phyloP scores from a whole-genome alignment of 2,329 filamentous ascomycete genomes.

The Lithohypha guttulata region DNA sequence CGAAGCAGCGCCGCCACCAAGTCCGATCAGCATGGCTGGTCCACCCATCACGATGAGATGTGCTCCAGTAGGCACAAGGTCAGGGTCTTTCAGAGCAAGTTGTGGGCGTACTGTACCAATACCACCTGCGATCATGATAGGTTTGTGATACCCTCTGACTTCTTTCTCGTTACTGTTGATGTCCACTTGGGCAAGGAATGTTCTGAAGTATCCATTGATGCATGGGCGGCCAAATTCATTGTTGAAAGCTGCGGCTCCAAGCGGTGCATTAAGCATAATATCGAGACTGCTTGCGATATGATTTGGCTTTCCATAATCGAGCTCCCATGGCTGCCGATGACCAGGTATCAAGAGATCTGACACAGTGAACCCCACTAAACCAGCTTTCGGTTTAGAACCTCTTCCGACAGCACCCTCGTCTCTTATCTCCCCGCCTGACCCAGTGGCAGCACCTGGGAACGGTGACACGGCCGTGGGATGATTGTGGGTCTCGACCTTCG shows the following conservation, averaged over 20 bases:
- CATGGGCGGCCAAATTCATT: constrained; percentile 93
- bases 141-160: constrained; percentile 89
- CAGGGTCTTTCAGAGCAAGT: constrained; percentile 75
- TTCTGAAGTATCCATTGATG: constrained; percentile 82
- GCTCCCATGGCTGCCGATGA: constrained; percentile 75
- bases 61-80: constrained; percentile 72
- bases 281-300: constrained; percentile 91
- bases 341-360: constrained; percentile 87
- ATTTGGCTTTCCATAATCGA: constrained; percentile 68
- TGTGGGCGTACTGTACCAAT: constrained; percentile 84
- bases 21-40: constrained; percentile 92
- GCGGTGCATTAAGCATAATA: constrained; percentile 95
- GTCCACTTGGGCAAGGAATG: constrained; percentile 61
- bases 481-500: constrained; percentile 97
- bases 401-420: constrained; percentile 90
- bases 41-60: constrained; percentile 88
- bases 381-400: constrained; percentile 86
- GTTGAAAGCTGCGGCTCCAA: constrained; percentile 91
- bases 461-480: constrained; percentile 93
- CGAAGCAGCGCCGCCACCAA: constrained; percentile 90
- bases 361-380: constrained; percentile 85
- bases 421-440: constrained; percentile 88
- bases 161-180: constrained; percentile 54
- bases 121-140: constrained; percentile 95
- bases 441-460: constrained; percentile 85